Evolutionary conservation across 2,329 filamentous ascomycete genomes (phyloP), one percentile per base, ranked within the genome.

Genomic region (Gaeumannomyces tritici): DNA sequence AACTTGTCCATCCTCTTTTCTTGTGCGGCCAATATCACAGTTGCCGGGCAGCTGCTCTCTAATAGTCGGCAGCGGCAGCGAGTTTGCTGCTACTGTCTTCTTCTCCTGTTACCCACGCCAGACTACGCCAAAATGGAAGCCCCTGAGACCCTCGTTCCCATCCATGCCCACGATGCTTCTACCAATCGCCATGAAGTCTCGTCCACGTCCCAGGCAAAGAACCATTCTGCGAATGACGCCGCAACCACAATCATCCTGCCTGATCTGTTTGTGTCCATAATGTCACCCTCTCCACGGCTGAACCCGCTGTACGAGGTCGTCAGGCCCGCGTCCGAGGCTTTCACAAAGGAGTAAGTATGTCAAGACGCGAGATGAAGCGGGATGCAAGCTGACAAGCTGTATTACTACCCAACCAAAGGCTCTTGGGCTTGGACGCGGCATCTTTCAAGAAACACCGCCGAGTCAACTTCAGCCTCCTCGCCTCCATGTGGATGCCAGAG

Each of bases 401-500:
- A 7, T n/a, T 58, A 3, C 35, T 58, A 9, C 18, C 58, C 26
- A 27, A 28, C 13, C 13, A 51, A 54, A 28, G 58, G 21, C 58
- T 60, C 12, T 18, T 60, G 4, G 54, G 35, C 12, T 26, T 60
- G 21, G 35, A 60, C 15, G 35, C 58, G 29, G 42, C 35, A 24
- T 15, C 58, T 7, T 60, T 51, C 24, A 28, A 47, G n/a, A 60
- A 60, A 15, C 58, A 60, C 27, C 58, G 28, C 26, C 35, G 35
- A 15, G 58, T 60, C 58, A 60, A 60, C 58, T 60, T 60, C 24
- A 51, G 35, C n/a, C 33, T 27, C 11, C 35, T 60, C 3, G 58
- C 58, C 3, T 60, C 58, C 35, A 60, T 60, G 58, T 60, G 58
- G 58, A 60, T 60, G 58, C 58, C 58, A 18, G 58, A 60, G 27